A percentile compares a stretch with the other conserved stretches of the same genome.
phyloP scores from a whole-genome alignment of 108 stramenopile genomes.

The Poteriospumella lacustris region DNA sequence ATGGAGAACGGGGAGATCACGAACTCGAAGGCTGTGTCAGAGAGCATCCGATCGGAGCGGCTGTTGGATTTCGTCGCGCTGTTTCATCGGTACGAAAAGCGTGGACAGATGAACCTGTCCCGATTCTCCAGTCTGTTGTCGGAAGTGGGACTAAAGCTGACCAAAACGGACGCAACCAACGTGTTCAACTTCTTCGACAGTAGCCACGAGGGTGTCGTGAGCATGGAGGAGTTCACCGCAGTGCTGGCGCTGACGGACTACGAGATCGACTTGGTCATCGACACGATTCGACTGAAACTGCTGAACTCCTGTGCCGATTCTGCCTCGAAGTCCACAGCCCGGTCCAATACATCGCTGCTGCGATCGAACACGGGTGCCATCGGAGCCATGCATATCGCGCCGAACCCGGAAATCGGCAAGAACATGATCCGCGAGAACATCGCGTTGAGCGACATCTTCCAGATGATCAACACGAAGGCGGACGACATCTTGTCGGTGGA shows the following conservation, averaged over 20 bases:
- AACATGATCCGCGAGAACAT: neutral
- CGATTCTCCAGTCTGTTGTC: neutral
- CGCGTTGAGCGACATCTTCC: neutral
- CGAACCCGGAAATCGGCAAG: neutral
- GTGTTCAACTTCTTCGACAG: neutral
- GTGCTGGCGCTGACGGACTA: slow-evolving; percentile 14
- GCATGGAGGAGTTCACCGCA: neutral
- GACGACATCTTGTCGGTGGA: neutral
- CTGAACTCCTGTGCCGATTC: neutral
- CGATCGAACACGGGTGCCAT: neutral
- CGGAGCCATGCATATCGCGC: neutral
- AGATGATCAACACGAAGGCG: neutral
- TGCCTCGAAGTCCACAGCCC: neutral
- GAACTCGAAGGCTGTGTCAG: neutral
- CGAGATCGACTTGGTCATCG: slow-evolving; percentile 16
- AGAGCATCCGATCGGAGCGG: neutral
- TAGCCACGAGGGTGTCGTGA: neutral
- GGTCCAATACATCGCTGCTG: no score
- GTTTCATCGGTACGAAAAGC: neutral
- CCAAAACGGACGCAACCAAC: neutral
- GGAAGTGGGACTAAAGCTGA: neutral
- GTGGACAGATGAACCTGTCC: neutral
- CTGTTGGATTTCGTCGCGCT: neutral
- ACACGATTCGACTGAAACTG: neutral
- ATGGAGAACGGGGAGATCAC: neutral